These are phyloP conservation scores for Penstemon davidsonii DNA, from an alignment of 257 asterid species.

Conservation along the genomic window DNA sequence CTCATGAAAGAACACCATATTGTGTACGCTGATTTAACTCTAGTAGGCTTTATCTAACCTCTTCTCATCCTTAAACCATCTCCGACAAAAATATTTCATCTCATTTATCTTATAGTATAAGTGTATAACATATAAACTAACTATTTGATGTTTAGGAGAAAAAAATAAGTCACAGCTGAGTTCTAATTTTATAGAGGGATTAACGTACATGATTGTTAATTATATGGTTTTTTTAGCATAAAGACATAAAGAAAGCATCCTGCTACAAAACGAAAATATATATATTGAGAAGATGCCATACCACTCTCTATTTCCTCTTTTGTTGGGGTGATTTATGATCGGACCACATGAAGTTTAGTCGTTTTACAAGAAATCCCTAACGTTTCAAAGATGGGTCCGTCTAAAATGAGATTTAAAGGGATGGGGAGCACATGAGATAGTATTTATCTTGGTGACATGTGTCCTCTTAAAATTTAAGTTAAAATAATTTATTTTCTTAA, in stretches of 20 bases:
- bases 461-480: too few relatives aligned
- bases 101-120: neutral
- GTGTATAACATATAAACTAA: neutral
- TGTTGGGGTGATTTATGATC: too few relatives aligned
- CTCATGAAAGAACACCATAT: neutral
- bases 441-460: too few relatives aligned
- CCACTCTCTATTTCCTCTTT: too few relatives aligned
- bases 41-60: neutral
- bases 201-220: neutral
- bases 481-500: too few relatives aligned
- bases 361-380: too few relatives aligned
- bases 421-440: too few relatives aligned
- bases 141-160: neutral
- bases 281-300: conserved; percentile 21
- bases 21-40: conserved; percentile 30
- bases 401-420: too few relatives aligned
- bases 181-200: neutral
- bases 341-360: too few relatives aligned
- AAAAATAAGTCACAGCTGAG: neutral
- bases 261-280: neutral
- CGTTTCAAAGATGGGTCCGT: too few relatives aligned
- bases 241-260: conserved; percentile 22
- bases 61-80: neutral
- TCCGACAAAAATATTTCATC: conserved; percentile 14
- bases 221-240: neutral